Percentiles rank a stretch among this genome's conserved stretches.
Conservation (phyloP, 768 basidiomycete genomes). For the Mrakia gelida region DNA sequence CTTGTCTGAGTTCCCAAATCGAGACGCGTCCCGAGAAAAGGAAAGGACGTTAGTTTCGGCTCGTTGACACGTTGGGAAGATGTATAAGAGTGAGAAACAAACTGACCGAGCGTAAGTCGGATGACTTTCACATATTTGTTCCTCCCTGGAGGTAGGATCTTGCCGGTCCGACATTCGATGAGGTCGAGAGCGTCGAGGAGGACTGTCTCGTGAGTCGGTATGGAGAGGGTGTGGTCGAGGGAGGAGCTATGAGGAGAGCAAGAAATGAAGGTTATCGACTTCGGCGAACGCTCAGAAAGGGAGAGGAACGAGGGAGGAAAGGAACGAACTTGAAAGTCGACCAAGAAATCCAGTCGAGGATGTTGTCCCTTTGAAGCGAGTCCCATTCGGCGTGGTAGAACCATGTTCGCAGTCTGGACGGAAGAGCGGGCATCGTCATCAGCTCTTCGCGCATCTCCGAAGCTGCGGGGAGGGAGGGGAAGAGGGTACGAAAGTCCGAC, state of each 20-base stretch:
- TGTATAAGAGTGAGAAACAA: not conserved
- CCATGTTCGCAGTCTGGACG: constrained; percentile 49
- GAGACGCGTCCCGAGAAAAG: constrained; percentile 47
- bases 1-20: constrained; percentile 50
- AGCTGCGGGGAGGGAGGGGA: not conserved
- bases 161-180: constrained; percentile 69
- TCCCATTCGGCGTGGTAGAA: constrained; percentile 74
- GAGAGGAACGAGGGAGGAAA: not conserved
- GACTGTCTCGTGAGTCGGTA: constrained; percentile 47
- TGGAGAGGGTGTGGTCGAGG: not conserved
- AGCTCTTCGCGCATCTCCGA: no score
- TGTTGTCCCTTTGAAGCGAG: constrained; percentile 58
- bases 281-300: not conserved
- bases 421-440: not conserved
- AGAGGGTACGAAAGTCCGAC: not conserved
- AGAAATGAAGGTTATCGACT: not conserved
- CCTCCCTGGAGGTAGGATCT: constrained; percentile 52
- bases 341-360: constrained; percentile 78
- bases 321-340: constrained; percentile 57
- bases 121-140: not conserved
- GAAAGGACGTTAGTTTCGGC: constrained; percentile 37
- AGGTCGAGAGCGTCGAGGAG: constrained; percentile 61
- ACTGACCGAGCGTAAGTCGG: constrained; percentile 47
- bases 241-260: constrained; percentile 8
- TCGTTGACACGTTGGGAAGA: not conserved